These are phyloP conservation scores for Tuber indicum DNA, from an alignment of 495 filamentous ascomycete species.

Conservation along the genomic window DNA sequence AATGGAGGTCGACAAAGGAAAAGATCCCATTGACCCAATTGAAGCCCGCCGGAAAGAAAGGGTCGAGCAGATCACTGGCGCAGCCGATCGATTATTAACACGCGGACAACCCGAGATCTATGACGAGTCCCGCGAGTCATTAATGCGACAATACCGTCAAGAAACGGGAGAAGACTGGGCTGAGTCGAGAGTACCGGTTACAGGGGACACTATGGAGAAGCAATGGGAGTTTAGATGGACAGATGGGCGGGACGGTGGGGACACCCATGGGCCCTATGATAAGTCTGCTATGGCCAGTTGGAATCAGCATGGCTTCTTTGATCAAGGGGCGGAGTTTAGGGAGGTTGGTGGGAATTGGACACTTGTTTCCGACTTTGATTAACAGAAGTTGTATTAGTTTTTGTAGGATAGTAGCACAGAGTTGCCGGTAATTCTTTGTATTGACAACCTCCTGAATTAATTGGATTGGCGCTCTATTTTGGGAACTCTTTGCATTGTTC, in stretches of 20 bases:
- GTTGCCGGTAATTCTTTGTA: not conserved
- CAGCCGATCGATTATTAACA: constrained; percentile 75
- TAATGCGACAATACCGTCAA: constrained; percentile 73
- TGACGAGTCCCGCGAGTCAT: constrained; percentile 74
- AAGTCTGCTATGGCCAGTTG: constrained; percentile 76
- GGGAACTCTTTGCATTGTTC: not conserved
- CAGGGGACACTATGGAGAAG: constrained; percentile 30
- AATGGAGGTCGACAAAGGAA: constrained; percentile 63
- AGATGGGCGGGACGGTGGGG: constrained; percentile 74
- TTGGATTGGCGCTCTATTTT: not conserved
- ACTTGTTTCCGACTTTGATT: constrained; percentile 30
- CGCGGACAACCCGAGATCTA: constrained; percentile 82
- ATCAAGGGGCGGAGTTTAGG: constrained; percentile 84
- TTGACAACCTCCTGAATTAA: not conserved
- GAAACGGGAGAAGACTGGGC: constrained; percentile 90
- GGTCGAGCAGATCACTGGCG: constrained; percentile 77
- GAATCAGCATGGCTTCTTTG: constrained; percentile 88
- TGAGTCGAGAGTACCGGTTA: constrained; percentile 48
- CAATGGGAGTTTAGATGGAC: constrained; percentile 87
- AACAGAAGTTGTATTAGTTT: not conserved
- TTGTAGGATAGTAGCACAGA: not conserved
- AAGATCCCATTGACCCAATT: constrained; percentile 58
- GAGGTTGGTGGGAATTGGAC: constrained; percentile 41
- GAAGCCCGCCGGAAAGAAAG: constrained; percentile 62
- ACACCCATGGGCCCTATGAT: constrained; percentile 81